Base-by-base conservation (phyloP, 805 yeast genomes). In the Spathaspora girioi region DNA sequence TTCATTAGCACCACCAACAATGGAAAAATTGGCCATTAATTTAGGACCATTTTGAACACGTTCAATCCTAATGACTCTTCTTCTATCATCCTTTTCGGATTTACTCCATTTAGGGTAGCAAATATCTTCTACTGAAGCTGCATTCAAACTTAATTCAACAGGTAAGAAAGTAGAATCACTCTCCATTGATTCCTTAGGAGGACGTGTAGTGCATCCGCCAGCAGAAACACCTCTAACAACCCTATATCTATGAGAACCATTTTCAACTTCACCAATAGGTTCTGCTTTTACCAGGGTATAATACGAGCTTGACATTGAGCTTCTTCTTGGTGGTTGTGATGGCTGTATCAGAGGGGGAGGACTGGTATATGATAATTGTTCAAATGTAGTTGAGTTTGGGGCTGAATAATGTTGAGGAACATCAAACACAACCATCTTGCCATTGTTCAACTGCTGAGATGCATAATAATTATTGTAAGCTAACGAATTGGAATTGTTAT, bases 31-130 rank as follows among this genome's bases (percentile, higher is more conserved):
- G 17, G 79, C 83, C 26, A 66, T 63, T 27, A 83, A 70, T 49
- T 71, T 69, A 20, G 77, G 68, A 1, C 78, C 79, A 31, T 68
- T 59, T 62, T 83, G 87, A 38, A 67, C 62, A 50, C 86, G 70
- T 62, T 82, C 86, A 42, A 83, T 71, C 42, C 87, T 68, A 15
- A 83, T 74, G 29, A 83, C 81, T 54, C 88, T 70, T 54, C 88
- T 69, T 50, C 75, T 70, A 55, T 83, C 87, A 11, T 54, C 59
- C 43, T 57, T 60, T 62, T 83, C 88, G 40, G 58, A 58, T 7
- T 50, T 57, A 29, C 63, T 64, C 88, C 87, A 83, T 35, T 65
- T 62, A 1, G 83, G 81, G n/a, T 60, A 56, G 60, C 86, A 81
- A 38, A 80, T 65, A 18, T 77, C 81, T 32, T 71, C 70, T 19